Evolutionary conservation across 2,329 filamentous ascomycete species (phyloP), one percentile per base, ranked within the genome.

Genomic region (Penicillium sp.): DNA sequence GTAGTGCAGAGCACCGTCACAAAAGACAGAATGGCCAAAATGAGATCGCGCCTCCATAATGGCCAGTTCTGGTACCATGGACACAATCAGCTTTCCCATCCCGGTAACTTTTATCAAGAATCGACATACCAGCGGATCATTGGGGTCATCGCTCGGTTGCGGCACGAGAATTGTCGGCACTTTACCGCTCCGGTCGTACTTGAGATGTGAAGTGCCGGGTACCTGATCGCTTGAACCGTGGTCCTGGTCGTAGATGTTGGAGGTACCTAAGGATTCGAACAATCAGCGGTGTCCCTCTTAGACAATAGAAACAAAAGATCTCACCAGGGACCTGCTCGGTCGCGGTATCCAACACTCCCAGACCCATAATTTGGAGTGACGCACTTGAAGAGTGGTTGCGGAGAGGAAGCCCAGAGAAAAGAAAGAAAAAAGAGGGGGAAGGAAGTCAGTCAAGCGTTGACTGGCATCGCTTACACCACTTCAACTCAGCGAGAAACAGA

Each of bases 71-170:
- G 65, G 18, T 53, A 25, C 40, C 28, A 33, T 9, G 30, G 10
- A 33, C 20, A 10, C 18, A 10, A 35, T 51, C 39, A 55, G 48
- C 39, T 30, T 14, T n/a, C 28, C 4, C 22, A 5, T 30, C 36
- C 36, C 27, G 6, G 10, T 6, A 18, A 14, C 3, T 33, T 31
- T 14, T 25, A 33, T 27, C 56, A 68, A 79, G 80, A 57, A 38
- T 62, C 73, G 6, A 35, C 66, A 48, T 79, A 86, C 83, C 60
- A 96, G 78, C 27, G 90, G 92, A 71, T 96, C 92, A 69, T 95
- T 92, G 4, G 89, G 90, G 69, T 95, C 90, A 70, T 95, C 88
- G 56, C 87, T 92, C 2, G 92, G 92, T 66, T 96, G 92, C 5
- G 92, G 92, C 5, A 95, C 87, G 28, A 96, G 82, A 61, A 96